A percentile compares a stretch with the other conserved stretches of the same genome.
These are phyloP conservation scores for Linaria vulgaris DNA, from an alignment of 257 asterid species.

Conservation along the genomic window DNA sequence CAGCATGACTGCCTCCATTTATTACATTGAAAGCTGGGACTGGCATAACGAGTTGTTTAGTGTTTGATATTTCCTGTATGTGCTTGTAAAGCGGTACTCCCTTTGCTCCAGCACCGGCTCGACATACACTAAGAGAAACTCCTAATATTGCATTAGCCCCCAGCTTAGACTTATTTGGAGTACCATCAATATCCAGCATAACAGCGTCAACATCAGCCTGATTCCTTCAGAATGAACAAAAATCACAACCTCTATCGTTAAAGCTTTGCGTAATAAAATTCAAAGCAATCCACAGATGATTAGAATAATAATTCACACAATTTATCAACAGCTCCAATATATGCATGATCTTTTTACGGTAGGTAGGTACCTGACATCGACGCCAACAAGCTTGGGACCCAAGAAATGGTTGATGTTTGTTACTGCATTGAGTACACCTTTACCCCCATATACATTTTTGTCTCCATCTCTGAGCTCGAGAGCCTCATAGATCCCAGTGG, in stretches of 20 bases:
- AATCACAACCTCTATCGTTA: not conserved
- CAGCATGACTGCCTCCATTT: conserved; percentile 99
- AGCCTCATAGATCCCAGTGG: conserved; percentile 98
- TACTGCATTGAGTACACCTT: conserved; percentile 89
- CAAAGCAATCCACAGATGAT: conserved; percentile 16
- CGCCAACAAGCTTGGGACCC: conserved; percentile 87
- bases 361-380: conserved; percentile 73
- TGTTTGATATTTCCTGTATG: conserved; percentile 83
- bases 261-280: too few relatives aligned
- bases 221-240: conserved; percentile 43
- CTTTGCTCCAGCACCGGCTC: conserved; percentile 99
- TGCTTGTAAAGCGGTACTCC: conserved; percentile 81
- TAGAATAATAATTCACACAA: not conserved
- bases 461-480: conserved; percentile 95
- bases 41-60: conserved; percentile 94
- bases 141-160: conserved; percentile 99
- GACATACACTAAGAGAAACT: conserved; percentile 88
- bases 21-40: conserved; percentile 98
- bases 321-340: not conserved
- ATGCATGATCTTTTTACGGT: not conserved
- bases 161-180: conserved; percentile 84
- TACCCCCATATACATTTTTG: conserved; percentile 81
- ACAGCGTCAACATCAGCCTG: conserved; percentile 75
- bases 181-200: conserved; percentile 94
- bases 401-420: conserved; percentile 62